phyloP scores from a whole-genome alignment of 2,329 filamentous ascomycete species.

The Calonectria honghensis region DNA sequence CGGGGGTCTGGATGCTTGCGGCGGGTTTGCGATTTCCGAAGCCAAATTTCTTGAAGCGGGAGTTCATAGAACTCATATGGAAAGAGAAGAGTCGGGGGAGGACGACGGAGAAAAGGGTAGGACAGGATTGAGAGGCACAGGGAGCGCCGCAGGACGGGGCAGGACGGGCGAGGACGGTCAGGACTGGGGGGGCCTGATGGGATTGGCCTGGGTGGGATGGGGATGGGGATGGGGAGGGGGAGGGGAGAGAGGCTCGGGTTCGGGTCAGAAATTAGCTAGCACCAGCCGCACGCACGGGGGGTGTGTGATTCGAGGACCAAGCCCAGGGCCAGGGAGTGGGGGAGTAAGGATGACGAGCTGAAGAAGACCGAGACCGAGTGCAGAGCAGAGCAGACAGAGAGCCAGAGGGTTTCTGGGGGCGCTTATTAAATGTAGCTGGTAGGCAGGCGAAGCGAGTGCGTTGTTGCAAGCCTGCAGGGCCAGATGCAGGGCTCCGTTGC shows the following conservation, averaged over 20 bases:
- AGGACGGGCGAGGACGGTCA: constrained; percentile 47
- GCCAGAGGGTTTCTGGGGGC: constrained; percentile 12
- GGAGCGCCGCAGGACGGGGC: constrained; percentile 49
- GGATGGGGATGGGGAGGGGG: constrained; percentile 45
- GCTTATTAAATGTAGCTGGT: constrained; percentile 20
- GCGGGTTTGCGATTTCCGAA: constrained; percentile 87
- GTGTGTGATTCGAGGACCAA: constrained; percentile 33
- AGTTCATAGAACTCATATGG: constrained; percentile 86
- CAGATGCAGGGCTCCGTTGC: constrained; percentile 9
- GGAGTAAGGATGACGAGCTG: constrained; percentile 32
- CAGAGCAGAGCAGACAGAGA: neutral
- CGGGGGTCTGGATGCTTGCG: constrained; percentile 74
- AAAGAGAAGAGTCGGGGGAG: constrained; percentile 56
- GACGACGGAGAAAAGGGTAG: constrained; percentile 53
- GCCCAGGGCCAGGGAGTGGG: constrained; percentile 33
- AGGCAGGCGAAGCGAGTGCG: neutral
- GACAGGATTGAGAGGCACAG: constrained; percentile 52
- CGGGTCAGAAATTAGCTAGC: constrained; percentile 56
- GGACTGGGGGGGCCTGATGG: constrained; percentile 44
- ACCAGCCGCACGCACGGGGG: constrained; percentile 44
- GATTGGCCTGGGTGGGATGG: constrained; percentile 47
- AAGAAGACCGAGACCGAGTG: constrained; percentile 15
- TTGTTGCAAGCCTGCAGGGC: constrained; percentile 4
- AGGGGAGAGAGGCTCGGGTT: constrained; percentile 47
- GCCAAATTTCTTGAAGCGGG: constrained; percentile 86